A percentile compares a stretch with the other conserved stretches of the same genome.
Conservation (phyloP, 805 yeast genomes). For the Sungouiella thailandica region DNA sequence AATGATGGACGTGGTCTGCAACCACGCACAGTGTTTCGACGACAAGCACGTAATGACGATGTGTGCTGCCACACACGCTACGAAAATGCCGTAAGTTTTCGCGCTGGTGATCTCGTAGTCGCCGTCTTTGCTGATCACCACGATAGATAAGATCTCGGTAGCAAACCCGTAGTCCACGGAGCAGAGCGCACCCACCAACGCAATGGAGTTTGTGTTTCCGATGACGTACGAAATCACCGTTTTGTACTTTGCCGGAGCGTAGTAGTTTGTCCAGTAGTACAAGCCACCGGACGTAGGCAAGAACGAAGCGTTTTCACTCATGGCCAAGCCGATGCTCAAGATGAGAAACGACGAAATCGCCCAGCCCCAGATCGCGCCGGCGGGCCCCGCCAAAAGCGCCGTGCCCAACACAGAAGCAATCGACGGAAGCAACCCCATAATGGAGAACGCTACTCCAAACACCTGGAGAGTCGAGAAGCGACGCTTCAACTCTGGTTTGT, state of each 20-base stretch:
- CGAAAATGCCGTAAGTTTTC: conserved; percentile 60
- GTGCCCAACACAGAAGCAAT: conserved; percentile 51
- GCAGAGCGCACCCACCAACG: conserved; percentile 61
- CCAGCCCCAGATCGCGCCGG: conserved; percentile 74
- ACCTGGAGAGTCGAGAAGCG: conserved; percentile 58
- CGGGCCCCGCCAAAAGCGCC: conserved; percentile 60
- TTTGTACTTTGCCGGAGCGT: conserved; percentile 44
- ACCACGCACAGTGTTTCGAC: conserved; percentile 49
- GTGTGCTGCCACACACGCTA: conserved; percentile 53
- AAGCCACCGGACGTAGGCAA: conserved; percentile 76
- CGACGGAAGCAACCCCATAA: conserved; percentile 67
- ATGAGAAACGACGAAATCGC: conserved; percentile 52
- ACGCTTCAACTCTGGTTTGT: conserved; percentile 63
- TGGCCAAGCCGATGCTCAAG: conserved; percentile 51
- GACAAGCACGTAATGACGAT: conserved; percentile 51
- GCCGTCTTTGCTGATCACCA: conserved; percentile 50
- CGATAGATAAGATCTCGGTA: conserved; percentile 53
- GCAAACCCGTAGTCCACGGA: conserved; percentile 70
- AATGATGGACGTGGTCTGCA: conserved; percentile 56
- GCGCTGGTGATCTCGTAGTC: conserved; percentile 49
- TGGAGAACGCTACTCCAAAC: conserved; percentile 66
- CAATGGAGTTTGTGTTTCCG: conserved; percentile 65
- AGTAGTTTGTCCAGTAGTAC: conserved; percentile 62
- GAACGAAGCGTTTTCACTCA: conserved; percentile 64
- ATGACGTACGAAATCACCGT: conserved; percentile 35